Base-by-base conservation (phyloP, 2,329 filamentous ascomycete species). In the Pseudocercospora cruenta region DNA sequence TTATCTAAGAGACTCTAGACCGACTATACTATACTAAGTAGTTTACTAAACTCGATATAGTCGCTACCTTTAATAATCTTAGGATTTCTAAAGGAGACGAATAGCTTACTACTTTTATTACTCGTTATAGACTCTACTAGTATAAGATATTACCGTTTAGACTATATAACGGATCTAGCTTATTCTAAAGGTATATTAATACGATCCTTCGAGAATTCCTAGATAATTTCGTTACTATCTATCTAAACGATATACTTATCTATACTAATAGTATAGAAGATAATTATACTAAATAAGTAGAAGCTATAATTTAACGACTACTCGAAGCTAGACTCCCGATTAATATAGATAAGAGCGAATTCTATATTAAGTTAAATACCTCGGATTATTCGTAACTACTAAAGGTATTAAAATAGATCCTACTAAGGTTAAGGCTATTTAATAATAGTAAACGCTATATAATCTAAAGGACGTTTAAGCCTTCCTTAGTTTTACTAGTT, bases 331-430 rank as follows among this genome's bases (percentile, higher is more conserved):
- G 58, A 4, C 63, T 73, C 21, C 53, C 63, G 3, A 39, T 62
- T 1, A 58, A 73, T 45, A 58, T 67, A 31, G 57, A 63, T 4
- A 78, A 77, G 49, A 77, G 72, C 58, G 60, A 67, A 5, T 78
- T 77, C 45, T 58, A 75, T 49, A 60, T 72, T 14, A 72, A 74
- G 65, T 77, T n/a, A 68, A 70, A 47, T 75, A 64, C 63, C 69
- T 74, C 14, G 69, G 59, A 36, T 24, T 60, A 2, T 47, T 54
- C 21, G 21, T 61, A 53, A 61, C 16, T 21, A 49, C n/a, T 3
- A 16, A 31, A 8, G 14, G 45, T 33, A 36, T 61, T 10, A 3
- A 53, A 19, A 61, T 61, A 61, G 59, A 61, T 22, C 12, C 12
- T 2, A 1, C 33, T 14, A 16, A 51, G 12, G 45, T 19, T 21